Evolutionary conservation across 2,329 filamentous ascomycete species (phyloP), one percentile per base, ranked within the genome.

Genomic region (Talaromyces sp.): DNA sequence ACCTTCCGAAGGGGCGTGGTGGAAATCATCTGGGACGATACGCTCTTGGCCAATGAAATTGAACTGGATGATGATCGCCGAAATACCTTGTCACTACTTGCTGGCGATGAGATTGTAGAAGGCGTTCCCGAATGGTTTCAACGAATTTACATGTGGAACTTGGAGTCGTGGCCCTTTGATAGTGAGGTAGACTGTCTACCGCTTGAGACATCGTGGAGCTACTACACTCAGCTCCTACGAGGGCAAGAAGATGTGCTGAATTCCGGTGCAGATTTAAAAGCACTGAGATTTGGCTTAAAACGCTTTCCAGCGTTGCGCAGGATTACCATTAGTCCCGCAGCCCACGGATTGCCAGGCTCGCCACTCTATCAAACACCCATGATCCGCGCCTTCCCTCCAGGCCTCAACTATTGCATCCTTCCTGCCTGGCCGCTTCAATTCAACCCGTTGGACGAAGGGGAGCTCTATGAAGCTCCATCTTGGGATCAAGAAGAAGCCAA

Each of bases 291-390:
- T 41, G 77, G 72, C 1, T 37, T 81, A 2, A 49, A 68, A 9
- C 72, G 68, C 3, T 80, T 82, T 54, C 74, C 77, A 0, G 70
- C 70, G 2, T 67, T 83, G 1, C 70, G 64, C 33, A 74, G 73
- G 45, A 68, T 83, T 10, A 79, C 72, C 0, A 66, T 83, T 15
- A 81, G 79, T 2, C 75, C 75, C 3, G 77, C 78, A 1, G 70
- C 78, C 0, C 80, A 82, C 65, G 22, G 35, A 43, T 15, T 27
- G 22, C 54, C n/a, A 27, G 54, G 10, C 7, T 17, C 7, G 10
- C 54, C 54, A 1, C 35, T 58, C 11, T 58, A 58, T 43, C 1
- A 41, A n/a, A 43, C 54, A 41, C 54, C 54, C 13, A 58, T 43
- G 37, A 41, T 58, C n/a, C 22, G 37, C 13, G 22, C 11, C 73